A percentile compares a stretch with the other conserved stretches of the same genome.
Conservation (phyloP, 441 rosid genomes). For the Aquilaria agallochum region DNA sequence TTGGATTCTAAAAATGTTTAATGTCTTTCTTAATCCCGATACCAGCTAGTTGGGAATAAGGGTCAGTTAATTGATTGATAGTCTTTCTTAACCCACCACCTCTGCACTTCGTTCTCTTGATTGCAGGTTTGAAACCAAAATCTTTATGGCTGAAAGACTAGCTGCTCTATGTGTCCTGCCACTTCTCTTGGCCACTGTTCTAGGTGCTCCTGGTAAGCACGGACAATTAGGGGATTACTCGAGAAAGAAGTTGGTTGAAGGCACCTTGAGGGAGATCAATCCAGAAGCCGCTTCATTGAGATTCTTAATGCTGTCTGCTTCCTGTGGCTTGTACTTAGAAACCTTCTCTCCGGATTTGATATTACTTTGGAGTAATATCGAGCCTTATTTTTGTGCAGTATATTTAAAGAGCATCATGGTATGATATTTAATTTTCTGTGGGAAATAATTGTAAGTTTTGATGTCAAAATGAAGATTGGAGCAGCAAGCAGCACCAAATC, state of each 20-base stretch:
- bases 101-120: constrained; percentile 11
- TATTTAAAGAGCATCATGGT: constrained; percentile 67
- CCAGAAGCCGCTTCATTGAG: constrained; percentile 45
- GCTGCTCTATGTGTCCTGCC: constrained; percentile 75
- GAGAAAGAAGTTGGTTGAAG: constrained; percentile 64
- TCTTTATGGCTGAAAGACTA: constrained; percentile 65
- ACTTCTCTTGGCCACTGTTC: constrained; percentile 80
- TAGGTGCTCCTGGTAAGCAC: constrained; percentile 70
- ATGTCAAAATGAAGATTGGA: constrained; percentile 61
- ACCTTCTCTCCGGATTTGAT: constrained; percentile 6
- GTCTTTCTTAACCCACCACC: too few species aligned
- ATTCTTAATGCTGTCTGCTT: constrained; percentile 72
- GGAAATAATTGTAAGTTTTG: constrained; percentile 88
- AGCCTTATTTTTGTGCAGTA: constrained; percentile 41
- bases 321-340: constrained; percentile 57
- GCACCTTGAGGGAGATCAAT: constrained; percentile 42
- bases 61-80: too few species aligned
- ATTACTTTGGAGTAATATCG: constrained; percentile 15
- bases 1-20: constrained; percentile 7
- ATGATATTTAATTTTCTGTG: constrained; percentile 73
- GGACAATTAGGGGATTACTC: constrained; percentile 60
- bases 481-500: constrained; percentile 36
- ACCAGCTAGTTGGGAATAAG: too few species aligned
- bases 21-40: constrained; percentile 1
- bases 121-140: constrained; percentile 75